Base-by-base conservation (phyloP, 768 basidiomycete genomes). In the Paxillus rubicundulus region DNA sequence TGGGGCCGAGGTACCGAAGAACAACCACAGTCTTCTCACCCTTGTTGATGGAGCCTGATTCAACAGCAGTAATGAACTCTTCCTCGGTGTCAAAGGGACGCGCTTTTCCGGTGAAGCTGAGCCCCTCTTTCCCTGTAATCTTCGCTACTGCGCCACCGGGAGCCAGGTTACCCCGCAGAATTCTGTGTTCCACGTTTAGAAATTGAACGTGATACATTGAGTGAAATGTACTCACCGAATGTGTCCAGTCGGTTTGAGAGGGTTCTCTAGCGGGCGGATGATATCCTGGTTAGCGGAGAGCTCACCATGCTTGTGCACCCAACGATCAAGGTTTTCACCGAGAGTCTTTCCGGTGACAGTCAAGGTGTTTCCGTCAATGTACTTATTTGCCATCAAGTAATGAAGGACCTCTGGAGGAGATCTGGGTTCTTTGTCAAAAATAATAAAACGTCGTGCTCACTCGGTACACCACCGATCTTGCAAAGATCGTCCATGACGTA, bases 401-500 rank as follows among this genome's bases (percentile, higher is more conserved):
- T 82, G 79, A 34, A 97, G 78, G 55, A 97, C 83, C 73, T 89
- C 93, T 95, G 67, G 47, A 34, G 5, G 28, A 13, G 14, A 20
- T 18, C 50, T 41, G 20, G 48, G 38, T 2, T 10, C 42, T 37
- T 43, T 34, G 40, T 20, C 33, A 38, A 45, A 32, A 30, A 16
- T 33, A 50, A 37, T 44, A 45, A 18, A 34, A 12, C 20, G 43
- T 7, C 9, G 20, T 9, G 76, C 88, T 56, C 72, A 96, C 94
- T 89, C 4, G 97, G 96, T 60, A 95, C 94, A 51, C 96, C 97
- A 49, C 97, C 97, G 52, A 98, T 86, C 69, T 89, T 91, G 80
- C 91, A 85, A 9, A 99, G 84, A 64, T 98, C 91, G 72, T 95
- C 94, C 93, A 98, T 97, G 61, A 98, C 92, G 77, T 98, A 98